These are phyloP conservation scores for Arabidopsis lyrata DNA, from an alignment of 441 rosid species.

Conservation along the genomic window DNA sequence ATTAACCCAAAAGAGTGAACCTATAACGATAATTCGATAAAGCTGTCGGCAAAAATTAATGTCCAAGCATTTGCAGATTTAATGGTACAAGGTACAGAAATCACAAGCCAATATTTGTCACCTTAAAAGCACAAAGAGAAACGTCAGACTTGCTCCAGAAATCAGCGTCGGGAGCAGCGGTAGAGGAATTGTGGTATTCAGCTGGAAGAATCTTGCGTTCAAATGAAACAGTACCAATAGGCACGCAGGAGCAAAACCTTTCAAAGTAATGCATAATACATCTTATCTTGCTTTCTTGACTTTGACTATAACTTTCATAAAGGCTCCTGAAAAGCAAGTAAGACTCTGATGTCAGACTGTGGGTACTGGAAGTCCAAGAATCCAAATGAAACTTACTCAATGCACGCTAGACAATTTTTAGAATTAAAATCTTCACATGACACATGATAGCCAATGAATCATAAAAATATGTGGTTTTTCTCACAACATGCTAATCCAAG, in stretches of 20 bases:
- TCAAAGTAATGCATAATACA: conserved; percentile 84
- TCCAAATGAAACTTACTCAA: conserved; percentile 16
- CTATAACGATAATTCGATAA: conserved; percentile 47
- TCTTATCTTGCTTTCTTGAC: conserved; percentile 75
- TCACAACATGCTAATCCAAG: conserved; percentile 1
- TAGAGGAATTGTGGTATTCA: conserved; percentile 43
- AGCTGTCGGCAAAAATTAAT: conserved; percentile 4
- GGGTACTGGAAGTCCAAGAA: conserved; percentile 11
- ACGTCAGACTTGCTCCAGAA: conserved; percentile 73
- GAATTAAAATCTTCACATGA: not conserved
- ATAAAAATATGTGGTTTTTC: not conserved
- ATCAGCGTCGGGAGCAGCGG: conserved; percentile 58
- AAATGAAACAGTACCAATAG: conserved; percentile 76
- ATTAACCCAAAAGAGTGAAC: conserved; percentile 66
- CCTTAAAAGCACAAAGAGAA: conserved; percentile 81
- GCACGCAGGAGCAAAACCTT: conserved; percentile 67
- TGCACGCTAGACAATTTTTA: not conserved
- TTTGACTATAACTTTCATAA: conserved; percentile 62
- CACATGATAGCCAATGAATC: conserved; percentile 3
- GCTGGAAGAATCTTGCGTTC: conserved; percentile 80
- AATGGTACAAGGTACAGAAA: conserved; percentile 3
- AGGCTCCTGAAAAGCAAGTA: conserved; percentile 63
- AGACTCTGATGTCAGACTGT: conserved; percentile 16
- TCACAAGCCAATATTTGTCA: conserved; percentile 34
- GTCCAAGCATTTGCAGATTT: conserved; percentile 18